Evolutionary conservation across 306 rosid genomes (phyloP).

Genomic region (Prunus padus): DNA sequence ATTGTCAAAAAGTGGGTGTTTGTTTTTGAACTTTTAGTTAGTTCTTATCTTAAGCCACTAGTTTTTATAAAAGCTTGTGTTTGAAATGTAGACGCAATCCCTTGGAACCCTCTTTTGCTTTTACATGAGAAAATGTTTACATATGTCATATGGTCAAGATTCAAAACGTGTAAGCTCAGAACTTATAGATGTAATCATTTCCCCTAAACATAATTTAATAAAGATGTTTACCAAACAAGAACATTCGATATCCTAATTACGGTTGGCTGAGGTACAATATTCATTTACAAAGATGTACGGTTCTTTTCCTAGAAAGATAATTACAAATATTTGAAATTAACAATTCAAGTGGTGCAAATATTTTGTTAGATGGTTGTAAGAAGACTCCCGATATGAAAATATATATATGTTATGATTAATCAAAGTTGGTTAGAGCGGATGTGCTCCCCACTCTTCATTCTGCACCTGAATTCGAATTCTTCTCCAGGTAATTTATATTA

Average conservation of each 20-base stretch:
- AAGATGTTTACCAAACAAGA: constrained; percentile 16
- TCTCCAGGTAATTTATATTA: rapidly evolving
- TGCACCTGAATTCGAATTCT: too few relatives aligned
- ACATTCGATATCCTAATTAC: background rate
- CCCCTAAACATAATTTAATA: constrained; percentile 19
- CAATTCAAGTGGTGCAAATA: background rate
- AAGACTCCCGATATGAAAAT: too few relatives aligned
- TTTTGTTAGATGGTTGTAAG: too few relatives aligned
- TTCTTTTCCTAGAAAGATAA: background rate
- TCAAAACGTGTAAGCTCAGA: constrained; percentile 22
- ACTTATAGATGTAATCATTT: constrained; percentile 34
- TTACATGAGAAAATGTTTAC: constrained; percentile 16
- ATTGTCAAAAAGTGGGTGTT: constrained; percentile 54
- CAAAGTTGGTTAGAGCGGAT: too few relatives aligned
- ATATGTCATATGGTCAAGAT: constrained; percentile 13
- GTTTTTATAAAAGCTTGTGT: constrained; percentile 22
- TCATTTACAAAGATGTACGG: background rate
- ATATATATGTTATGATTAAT: too few relatives aligned
- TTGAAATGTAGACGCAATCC: constrained; percentile 32
- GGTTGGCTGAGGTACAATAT: background rate
- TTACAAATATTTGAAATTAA: background rate
- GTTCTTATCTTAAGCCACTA: background rate
- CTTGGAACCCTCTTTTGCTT: constrained; percentile 10
- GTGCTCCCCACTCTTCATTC: too few relatives aligned
- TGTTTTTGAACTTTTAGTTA: constrained; percentile 7